Base-by-base conservation (phyloP, 108 stramenopile genomes). In the Parietichytrium sp. region DNA sequence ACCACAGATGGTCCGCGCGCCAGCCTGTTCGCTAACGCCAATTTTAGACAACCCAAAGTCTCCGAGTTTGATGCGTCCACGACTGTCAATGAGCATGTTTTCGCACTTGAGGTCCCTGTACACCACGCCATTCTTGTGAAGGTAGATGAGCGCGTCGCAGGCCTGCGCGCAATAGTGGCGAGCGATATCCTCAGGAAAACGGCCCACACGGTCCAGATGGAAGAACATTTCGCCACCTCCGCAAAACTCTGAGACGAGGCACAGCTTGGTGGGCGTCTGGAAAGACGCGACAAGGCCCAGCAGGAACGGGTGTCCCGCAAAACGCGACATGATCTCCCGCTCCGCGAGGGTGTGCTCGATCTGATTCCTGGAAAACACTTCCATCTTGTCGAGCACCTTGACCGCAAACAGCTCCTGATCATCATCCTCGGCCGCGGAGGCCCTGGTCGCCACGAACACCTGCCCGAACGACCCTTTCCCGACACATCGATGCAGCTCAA, bases 211-310 rank as follows among this genome's bases (percentile, higher is more conserved):
- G 25, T 94, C 93, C 18, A 99, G 83, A 85, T 99, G 98, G 54
- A 96, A 97, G 87, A 98, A 99, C 7, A 99, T 88, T 86, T 99
- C 98, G 26, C 98, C 98, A 29, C 98, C 98, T 1, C 96, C 95
- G 82, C 98, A 99, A 86, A 96, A 99, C 81, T 99, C 98, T 38
- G 97, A 86, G 1, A 99, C 98, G 82, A 99, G 97, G 85, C 94
- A 99, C 0, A 99, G 89, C 86, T 96, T 95, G 84, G 94, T 91
- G 52, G 89, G 91, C 45, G 96, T 96, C 80, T 98, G 97, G 87
- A 99, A 99, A 25, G 98, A 97, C 95, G 94, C 95, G 82, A 96
- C 96, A 82, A 99, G 91, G 2, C 97, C 96, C 6, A 99, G 97
- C 78, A 99, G 95, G 87, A 98, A 99, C 1, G 97, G 98, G 84